Percentiles rank a stretch among this genome's conserved stretches.
phyloP scores from a whole-genome alignment of 2,329 filamentous ascomycete genomes.

The Penicillium sp. region DNA sequence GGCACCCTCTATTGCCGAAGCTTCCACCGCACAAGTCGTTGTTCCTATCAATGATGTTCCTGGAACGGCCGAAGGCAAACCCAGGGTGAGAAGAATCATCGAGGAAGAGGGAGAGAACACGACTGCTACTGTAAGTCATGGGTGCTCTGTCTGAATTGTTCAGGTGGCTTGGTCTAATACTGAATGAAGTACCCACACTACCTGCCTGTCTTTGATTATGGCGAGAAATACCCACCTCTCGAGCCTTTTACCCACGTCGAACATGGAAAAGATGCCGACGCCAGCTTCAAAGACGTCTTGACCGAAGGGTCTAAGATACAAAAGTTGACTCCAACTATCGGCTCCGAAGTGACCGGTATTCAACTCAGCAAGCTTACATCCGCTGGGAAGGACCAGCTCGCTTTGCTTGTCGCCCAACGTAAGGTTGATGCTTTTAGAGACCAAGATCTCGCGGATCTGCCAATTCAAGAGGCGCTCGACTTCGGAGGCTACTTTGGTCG shows the following conservation, averaged over 20 bases:
- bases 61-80: constrained; percentile 1
- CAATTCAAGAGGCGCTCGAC: constrained; percentile 66
- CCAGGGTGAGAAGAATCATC: constrained; percentile 21
- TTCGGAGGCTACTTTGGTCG: constrained; percentile 73
- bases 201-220: constrained; percentile 26
- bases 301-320: constrained; percentile 21
- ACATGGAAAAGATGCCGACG: constrained; percentile 44
- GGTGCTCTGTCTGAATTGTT: neutral
- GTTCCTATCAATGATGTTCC: constrained; percentile 15
- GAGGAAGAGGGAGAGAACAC: constrained; percentile 27
- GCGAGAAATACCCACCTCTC: constrained; percentile 38
- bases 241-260: constrained; percentile 45
- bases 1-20: constrained; percentile 22
- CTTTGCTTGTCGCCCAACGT: constrained; percentile 36
- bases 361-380: constrained; percentile 31
- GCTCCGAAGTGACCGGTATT: constrained; percentile 37
- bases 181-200: constrained; percentile 26
- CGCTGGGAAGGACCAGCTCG: constrained; percentile 35
- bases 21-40: constrained; percentile 5
- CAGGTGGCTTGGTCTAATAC: neutral
- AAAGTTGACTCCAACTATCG: constrained; percentile 34
- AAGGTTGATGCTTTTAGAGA: constrained; percentile 41
- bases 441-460: constrained; percentile 67
- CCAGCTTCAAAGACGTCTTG: constrained; percentile 45
- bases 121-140: constrained; percentile 23